Evolutionary conservation across 2,329 filamentous ascomycete genomes (phyloP).

Genomic region (Colletotrichum gigasporum): DNA sequence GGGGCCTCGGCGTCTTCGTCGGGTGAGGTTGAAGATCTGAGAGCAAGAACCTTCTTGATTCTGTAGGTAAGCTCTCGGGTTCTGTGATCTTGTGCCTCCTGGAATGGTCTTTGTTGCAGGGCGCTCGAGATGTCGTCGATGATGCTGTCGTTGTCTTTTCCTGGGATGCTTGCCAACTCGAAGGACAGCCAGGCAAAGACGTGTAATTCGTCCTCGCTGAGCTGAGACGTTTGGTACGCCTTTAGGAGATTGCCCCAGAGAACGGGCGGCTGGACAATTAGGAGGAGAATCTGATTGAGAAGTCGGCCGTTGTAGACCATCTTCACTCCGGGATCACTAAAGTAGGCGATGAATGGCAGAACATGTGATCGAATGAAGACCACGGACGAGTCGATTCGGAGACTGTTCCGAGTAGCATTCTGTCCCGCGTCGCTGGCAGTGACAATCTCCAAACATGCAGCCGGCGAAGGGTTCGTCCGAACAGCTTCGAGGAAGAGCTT

Average conservation of each 20-base stretch:
- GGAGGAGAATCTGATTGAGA: conserved; percentile 54
- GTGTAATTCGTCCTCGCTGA: conserved; percentile 38
- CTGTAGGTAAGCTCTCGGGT: conserved; percentile 42
- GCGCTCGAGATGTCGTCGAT: conserved; percentile 37
- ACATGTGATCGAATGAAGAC: conserved; percentile 43
- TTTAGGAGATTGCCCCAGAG: conserved; percentile 56
- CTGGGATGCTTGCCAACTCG: conserved; percentile 54
- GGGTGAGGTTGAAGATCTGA: conserved; percentile 36
- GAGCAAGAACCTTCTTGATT: conserved; percentile 49
- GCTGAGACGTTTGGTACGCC: conserved; percentile 47
- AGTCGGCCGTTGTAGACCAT: conserved; percentile 59
- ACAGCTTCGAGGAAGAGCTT: conserved; percentile 40
- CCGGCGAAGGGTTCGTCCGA: conserved; percentile 28
- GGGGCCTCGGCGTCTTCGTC: conserved; percentile 43
- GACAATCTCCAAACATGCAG: conserved; percentile 40
- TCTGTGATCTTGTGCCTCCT: conserved; percentile 36
- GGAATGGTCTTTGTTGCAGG: conserved; percentile 37
- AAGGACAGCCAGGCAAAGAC: conserved; percentile 59
- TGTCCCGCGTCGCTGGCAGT: conserved; percentile 35
- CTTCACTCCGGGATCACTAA: conserved; percentile 55
- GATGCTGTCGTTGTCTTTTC: conserved; percentile 34
- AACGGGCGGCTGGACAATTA: conserved; percentile 60
- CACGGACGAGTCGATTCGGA: conserved; percentile 36
- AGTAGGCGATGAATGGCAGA: conserved; percentile 47
- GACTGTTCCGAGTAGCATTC: conserved; percentile 35